Conservation (phyloP, 129 eudicot genomes). For the Lactuca saligna region DNA sequence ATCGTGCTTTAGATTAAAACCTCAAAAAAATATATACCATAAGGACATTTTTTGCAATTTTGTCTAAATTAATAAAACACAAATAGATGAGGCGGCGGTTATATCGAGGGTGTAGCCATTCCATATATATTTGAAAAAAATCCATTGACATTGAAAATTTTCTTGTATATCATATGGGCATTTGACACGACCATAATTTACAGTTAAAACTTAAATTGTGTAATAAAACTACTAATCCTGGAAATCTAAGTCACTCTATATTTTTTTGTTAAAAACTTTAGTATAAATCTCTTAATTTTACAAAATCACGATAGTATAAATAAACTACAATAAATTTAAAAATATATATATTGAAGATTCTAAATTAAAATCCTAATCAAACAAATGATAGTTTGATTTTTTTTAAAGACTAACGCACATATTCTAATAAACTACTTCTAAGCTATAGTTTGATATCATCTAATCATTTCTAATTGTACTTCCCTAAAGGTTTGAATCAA, state of each 20-base stretch:
- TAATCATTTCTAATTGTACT: conserved; percentile 2
- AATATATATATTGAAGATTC: neutral
- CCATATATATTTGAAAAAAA: too few relatives aligned
- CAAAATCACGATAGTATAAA: neutral
- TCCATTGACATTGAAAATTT: neutral
- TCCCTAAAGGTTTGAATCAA: conserved; percentile 4
- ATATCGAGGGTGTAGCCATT: neutral
- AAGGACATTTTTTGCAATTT: too few relatives aligned
- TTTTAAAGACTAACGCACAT: too few relatives aligned
- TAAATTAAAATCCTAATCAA: conserved; percentile 3
- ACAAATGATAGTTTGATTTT: conserved; percentile 11
- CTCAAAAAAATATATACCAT: too few relatives aligned
- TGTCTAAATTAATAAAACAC: too few relatives aligned
- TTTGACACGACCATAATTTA: neutral
- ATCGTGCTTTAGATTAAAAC: too few relatives aligned
- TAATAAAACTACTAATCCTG: conserved; percentile 3
- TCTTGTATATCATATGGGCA: too few relatives aligned
- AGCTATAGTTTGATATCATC: neutral
- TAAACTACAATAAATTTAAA: conserved; percentile 3
- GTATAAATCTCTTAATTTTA: neutral
- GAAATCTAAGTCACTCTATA: neutral
- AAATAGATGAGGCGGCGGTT: too few relatives aligned
- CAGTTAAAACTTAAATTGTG: neutral
- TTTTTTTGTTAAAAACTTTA: neutral
- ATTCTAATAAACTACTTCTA: too few relatives aligned